These are phyloP conservation scores for Teratosphaeriaceae sp. DNA, from an alignment of 2,329 filamentous ascomycete genomes.

Conservation along the genomic window DNA sequence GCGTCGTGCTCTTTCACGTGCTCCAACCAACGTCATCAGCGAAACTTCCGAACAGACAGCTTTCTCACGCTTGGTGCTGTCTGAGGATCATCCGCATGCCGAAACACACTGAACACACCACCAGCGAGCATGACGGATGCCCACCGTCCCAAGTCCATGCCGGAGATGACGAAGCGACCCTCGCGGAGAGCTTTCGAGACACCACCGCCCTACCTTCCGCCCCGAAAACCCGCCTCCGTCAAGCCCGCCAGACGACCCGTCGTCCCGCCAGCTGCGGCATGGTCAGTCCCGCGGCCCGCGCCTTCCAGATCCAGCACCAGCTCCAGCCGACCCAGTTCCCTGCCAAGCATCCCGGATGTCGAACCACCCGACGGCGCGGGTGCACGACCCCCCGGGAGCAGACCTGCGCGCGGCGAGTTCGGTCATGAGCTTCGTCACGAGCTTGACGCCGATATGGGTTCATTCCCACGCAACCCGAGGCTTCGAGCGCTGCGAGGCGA, in stretches of 20 bases:
- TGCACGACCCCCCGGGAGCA: background rate
- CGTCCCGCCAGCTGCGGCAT: conserved; percentile 3
- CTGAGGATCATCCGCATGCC: background rate
- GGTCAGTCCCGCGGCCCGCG: background rate
- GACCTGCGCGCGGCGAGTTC: background rate
- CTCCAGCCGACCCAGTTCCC: conserved; percentile 6
- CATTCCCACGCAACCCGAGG: background rate
- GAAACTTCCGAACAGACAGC: too few relatives aligned
- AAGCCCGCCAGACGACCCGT: background rate
- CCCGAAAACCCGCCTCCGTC: conserved; percentile 9
- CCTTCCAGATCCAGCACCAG: background rate
- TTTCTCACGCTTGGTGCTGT: too few relatives aligned
- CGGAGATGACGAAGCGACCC: conserved; percentile 8
- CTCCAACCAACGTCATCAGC: too few relatives aligned
- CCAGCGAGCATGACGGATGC: background rate
- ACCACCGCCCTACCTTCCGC: conserved; percentile 12
- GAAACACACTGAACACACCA: background rate
- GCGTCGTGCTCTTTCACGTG: background rate
- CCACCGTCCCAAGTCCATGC: conserved; percentile 7
- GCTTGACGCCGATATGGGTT: background rate
- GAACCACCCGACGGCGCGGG: background rate
- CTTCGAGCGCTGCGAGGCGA: conserved; percentile 1
- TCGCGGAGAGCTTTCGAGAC: conserved; percentile 9
- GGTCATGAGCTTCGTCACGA: background rate
- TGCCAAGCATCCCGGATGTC: conserved; percentile 7